phyloP scores from a whole-genome alignment of 148 eudicot species.

The Beta vulgaris region DNA sequence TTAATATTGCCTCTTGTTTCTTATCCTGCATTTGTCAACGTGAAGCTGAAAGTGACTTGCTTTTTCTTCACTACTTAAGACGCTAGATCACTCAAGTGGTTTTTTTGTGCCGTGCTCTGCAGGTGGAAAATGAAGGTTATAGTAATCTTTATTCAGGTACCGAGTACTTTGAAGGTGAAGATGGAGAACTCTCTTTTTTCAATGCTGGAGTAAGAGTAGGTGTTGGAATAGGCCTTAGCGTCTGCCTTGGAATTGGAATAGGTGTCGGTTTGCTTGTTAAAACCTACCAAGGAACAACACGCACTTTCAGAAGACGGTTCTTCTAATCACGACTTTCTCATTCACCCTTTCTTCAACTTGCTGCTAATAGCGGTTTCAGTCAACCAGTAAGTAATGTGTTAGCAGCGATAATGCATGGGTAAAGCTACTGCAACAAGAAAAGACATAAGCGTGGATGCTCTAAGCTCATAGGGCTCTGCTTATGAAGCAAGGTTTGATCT shows the following conservation, averaged over 20 bases:
- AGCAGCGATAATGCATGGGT: neutral
- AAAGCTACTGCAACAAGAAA: neutral
- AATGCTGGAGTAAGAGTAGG: constrained; percentile 77
- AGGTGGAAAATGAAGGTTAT: constrained; percentile 49
- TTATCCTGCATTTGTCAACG: neutral
- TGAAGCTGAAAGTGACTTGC: neutral
- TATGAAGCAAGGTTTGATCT: constrained; percentile 18
- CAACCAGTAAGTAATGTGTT: neutral
- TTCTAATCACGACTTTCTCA: constrained; percentile 23
- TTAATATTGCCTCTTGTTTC: neutral
- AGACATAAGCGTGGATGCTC: neutral
- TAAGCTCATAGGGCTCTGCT: neutral
- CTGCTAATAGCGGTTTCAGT: neutral
- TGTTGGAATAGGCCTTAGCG: constrained; percentile 67
- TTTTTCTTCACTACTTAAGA: neutral
- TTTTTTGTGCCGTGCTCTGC: neutral
- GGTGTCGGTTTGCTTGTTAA: constrained; percentile 71
- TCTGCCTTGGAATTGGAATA: constrained; percentile 69
- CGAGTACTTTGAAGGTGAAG: constrained; percentile 60
- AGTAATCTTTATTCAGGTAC: constrained; percentile 26
- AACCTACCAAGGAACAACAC: constrained; percentile 72
- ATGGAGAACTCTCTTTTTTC: constrained; percentile 72
- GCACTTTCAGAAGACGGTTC: constrained; percentile 52
- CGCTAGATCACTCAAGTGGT: neutral
- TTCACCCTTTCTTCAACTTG: neutral